Conservation (phyloP, 2,329 filamentous ascomycete genomes). For the Epichloe aotearoae region DNA sequence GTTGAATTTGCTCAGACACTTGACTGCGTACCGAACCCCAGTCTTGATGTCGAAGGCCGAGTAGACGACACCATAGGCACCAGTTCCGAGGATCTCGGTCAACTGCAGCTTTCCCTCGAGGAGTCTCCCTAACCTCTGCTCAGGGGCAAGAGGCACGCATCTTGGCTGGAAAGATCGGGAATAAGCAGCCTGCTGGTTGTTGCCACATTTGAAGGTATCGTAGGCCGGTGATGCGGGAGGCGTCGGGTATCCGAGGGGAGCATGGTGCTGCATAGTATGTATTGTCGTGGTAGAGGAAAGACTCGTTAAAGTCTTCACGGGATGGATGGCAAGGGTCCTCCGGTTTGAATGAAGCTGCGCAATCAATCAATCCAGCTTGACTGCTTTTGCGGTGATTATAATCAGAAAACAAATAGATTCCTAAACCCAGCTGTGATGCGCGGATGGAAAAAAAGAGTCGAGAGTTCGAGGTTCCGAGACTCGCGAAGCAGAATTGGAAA, state of each 20-base stretch:
- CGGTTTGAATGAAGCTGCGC: conserved; percentile 10
- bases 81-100: conserved; percentile 75
- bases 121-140: conserved; percentile 70
- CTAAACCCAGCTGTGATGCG: not conserved
- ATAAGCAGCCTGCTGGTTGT: conserved; percentile 20
- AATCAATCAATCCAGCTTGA: conserved; percentile 7
- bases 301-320: conserved; percentile 8
- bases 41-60: conserved; percentile 73
- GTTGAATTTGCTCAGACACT: conserved; percentile 89
- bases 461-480: not conserved
- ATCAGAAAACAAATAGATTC: not conserved
- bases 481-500: not conserved
- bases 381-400: not conserved
- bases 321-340: conserved; percentile 11
- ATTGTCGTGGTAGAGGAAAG: conserved; percentile 12
- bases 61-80: conserved; percentile 95
- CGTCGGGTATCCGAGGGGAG: conserved; percentile 41
- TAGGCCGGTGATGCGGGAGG: conserved; percentile 44
- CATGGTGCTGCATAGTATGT: conserved; percentile 46
- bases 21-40: conserved; percentile 79
- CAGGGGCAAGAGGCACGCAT: conserved; percentile 51
- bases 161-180: conserved; percentile 29
- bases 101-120: conserved; percentile 75
- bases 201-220: conserved; percentile 32
- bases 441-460: not conserved